Percentiles rank a stretch among this genome's conserved stretches.
Evolutionary conservation across 768 basidiomycete genomes (phyloP).

Genomic region (Sporobolomyces roseus): DNA sequence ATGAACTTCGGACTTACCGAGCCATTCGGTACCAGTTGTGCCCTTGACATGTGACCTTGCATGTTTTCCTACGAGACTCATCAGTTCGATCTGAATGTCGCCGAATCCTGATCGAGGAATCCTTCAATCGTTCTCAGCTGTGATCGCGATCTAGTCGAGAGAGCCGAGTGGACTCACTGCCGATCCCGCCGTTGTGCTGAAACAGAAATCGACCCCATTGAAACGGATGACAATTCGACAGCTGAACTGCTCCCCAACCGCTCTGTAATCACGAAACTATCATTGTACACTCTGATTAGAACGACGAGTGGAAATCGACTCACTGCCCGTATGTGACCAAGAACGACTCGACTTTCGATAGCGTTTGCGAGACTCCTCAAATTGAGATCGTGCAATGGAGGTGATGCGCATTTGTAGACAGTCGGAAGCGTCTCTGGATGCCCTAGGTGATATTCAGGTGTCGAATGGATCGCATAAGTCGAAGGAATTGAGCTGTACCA

Average conservation of each 20-base stretch:
- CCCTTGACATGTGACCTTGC: slow-evolving; percentile 1
- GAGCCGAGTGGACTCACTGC: neutral
- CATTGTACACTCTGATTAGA: no score
- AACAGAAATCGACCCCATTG: slow-evolving; percentile 5
- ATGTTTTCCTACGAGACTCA: neutral
- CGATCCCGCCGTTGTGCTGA: slow-evolving; percentile 3
- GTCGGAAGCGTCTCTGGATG: neutral
- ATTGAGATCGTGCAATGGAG: slow-evolving; percentile 4
- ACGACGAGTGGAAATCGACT: neutral
- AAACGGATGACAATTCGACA: slow-evolving; percentile 10
- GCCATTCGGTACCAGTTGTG: slow-evolving; percentile 11
- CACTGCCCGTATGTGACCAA: slow-evolving; percentile 7
- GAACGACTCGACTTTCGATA: slow-evolving; percentile 6
- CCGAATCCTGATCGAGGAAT: neutral
- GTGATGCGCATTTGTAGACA: neutral
- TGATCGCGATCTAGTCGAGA: no score
- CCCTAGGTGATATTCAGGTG: neutral
- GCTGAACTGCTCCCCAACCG: neutral
- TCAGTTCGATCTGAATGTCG: slow-evolving; percentile 10
- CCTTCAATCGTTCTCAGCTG: no score
- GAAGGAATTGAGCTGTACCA: neutral
- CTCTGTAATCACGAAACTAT: no score
- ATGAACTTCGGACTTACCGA: neutral
- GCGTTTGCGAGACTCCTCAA: neutral
- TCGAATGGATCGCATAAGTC: neutral